Evolutionary conservation across 139 green algal genomes (phyloP).

Genomic region (Microglena sp.): DNA sequence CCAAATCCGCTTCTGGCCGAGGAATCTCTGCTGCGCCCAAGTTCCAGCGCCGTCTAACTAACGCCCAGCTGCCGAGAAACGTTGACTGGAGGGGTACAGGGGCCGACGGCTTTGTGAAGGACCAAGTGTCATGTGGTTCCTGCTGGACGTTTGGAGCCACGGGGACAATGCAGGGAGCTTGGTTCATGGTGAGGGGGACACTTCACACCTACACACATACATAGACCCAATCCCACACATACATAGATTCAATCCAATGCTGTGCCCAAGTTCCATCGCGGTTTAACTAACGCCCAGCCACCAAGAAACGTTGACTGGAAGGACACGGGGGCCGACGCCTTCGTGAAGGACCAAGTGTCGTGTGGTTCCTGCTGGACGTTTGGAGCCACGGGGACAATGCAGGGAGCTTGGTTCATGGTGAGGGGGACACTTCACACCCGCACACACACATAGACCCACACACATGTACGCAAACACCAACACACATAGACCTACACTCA

Average conservation of each 20-base stretch:
- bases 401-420: constrained; percentile 10
- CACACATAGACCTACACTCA: too few species aligned
- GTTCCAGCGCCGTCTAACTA: too few species aligned
- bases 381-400: constrained; percentile 31
- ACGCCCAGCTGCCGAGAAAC: constrained; percentile 20
- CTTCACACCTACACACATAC: background rate
- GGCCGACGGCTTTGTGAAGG: constrained; percentile 41
- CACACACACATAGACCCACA: too few species aligned
- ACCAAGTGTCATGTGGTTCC: constrained; percentile 52
- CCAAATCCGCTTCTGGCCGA: too few species aligned
- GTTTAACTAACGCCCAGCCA: constrained; percentile 21
- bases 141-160: constrained; percentile 29
- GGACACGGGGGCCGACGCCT: constrained; percentile 32
- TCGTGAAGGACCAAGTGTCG: constrained; percentile 53
- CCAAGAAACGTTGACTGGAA: constrained; percentile 42
- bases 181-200: background rate
- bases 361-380: constrained; percentile 15
- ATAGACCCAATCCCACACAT: too few species aligned
- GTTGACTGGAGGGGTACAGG: constrained; percentile 49
- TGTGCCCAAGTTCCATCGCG: too few species aligned
- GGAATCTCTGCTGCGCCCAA: too few species aligned
- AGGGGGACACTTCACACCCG: background rate
- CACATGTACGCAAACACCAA: too few species aligned
- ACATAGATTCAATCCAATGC: too few species aligned
- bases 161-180: background rate